These are phyloP conservation scores for Lolium multiflorum DNA, from an alignment of 176 grass and related monocot species.

Conservation along the genomic window DNA sequence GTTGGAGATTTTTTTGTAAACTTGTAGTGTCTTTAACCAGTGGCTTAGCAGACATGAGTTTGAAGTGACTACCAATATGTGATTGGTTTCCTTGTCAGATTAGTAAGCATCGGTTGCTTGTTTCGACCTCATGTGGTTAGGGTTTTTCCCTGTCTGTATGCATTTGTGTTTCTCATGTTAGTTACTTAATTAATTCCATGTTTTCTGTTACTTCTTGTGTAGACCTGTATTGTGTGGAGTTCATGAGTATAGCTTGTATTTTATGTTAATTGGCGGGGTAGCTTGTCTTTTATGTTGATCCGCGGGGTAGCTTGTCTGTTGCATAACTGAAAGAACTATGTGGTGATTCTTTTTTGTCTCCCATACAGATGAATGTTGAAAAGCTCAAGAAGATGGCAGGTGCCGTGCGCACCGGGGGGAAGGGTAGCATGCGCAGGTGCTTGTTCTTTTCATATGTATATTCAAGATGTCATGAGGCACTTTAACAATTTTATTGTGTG, in stretches of 20 bases:
- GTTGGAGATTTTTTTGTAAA: neutral
- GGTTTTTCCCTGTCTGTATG: neutral
- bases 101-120: neutral
- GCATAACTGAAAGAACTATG: neutral
- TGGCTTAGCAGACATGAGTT: neutral
- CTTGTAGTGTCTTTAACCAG: neutral
- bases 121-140: neutral
- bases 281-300: neutral
- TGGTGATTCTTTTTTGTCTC: slow-evolving; percentile 41
- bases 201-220: neutral
- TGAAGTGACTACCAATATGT: neutral
- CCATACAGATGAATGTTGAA: slow-evolving; percentile 79
- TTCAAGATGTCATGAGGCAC: neutral
- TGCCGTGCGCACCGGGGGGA: slow-evolving; percentile 88
- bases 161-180: neutral
- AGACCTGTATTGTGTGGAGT: neutral
- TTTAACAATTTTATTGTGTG: neutral
- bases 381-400: slow-evolving; percentile 89
- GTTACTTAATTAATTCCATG: neutral
- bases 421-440: slow-evolving; percentile 92
- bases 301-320: neutral
- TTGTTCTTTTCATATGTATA: slow-evolving; percentile 26
- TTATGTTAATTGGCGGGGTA: neutral
- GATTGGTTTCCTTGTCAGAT: neutral
- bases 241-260: neutral